Conservation (phyloP, 2,329 filamentous ascomycete genomes). For the Neonectria faginata region DNA sequence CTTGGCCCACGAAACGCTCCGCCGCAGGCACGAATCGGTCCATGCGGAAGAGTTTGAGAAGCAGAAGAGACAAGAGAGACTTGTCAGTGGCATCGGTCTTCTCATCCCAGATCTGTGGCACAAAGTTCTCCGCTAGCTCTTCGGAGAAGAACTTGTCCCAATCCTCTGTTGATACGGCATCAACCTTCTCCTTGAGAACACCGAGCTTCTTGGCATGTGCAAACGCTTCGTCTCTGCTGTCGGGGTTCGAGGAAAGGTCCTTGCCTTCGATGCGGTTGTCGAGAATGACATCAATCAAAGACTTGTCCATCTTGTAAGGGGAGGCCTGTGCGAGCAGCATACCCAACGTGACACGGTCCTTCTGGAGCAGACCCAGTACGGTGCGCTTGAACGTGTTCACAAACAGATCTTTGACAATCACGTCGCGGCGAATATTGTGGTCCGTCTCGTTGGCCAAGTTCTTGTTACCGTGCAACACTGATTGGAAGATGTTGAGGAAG, state of each 20-base stretch:
- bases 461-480: constrained; percentile 85
- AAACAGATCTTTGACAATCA: constrained; percentile 92
- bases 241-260: constrained; percentile 78
- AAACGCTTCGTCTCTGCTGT: constrained; percentile 76
- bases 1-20: constrained; percentile 86
- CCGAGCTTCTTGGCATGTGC: constrained; percentile 75
- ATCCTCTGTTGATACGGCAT: constrained; percentile 68
- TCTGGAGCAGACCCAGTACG: constrained; percentile 91
- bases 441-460: constrained; percentile 77
- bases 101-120: constrained; percentile 81
- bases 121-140: constrained; percentile 85
- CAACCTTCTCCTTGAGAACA: constrained; percentile 78
- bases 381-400: constrained; percentile 92
- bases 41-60: constrained; percentile 94
- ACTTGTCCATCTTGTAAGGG: constrained; percentile 96
- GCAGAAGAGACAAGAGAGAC: constrained; percentile 83
- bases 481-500: constrained; percentile 97
- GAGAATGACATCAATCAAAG: constrained; percentile 85
- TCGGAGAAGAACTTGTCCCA: constrained; percentile 89
- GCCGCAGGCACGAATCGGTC: constrained; percentile 94
- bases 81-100: constrained; percentile 74
- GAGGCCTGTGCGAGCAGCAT: constrained; percentile 95
- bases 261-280: constrained; percentile 80
- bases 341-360: constrained; percentile 91
- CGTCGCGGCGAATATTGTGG: constrained; percentile 83